Evolutionary conservation across 139 green algal genomes (phyloP).

Genomic region (Chlamydomonas applanata): DNA sequence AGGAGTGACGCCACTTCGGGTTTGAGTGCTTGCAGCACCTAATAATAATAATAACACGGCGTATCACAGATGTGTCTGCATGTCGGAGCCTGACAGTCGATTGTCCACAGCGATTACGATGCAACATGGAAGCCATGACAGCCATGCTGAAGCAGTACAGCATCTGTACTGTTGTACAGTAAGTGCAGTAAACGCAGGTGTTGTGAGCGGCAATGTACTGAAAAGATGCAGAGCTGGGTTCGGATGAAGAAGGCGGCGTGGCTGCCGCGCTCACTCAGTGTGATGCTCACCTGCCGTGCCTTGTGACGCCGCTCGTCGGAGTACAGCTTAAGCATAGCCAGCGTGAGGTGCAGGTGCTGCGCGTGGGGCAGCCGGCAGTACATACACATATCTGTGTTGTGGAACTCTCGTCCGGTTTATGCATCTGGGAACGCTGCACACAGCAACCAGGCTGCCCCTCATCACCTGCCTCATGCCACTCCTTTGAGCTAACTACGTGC

Average conservation of each 20-base stretch:
- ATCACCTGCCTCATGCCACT: too few relatives aligned
- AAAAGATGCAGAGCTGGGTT: neutral
- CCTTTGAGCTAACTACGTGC: too few relatives aligned
- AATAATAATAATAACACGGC: too few relatives aligned
- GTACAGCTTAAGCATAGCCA: constrained; percentile 61
- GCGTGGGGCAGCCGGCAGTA: too few relatives aligned
- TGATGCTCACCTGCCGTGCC: constrained; percentile 24
- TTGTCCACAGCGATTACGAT: too few relatives aligned
- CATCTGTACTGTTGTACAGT: neutral
- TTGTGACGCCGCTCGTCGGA: constrained; percentile 38
- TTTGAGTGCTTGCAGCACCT: neutral
- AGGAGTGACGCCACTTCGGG: constrained; percentile 31
- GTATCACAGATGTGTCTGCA: too few relatives aligned
- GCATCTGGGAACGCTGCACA: too few relatives aligned
- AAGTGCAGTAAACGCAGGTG: neutral
- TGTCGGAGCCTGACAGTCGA: too few relatives aligned
- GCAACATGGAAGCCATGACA: too few relatives aligned
- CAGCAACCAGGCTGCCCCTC: too few relatives aligned
- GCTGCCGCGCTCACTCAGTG: neutral
- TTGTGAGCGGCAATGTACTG: neutral
- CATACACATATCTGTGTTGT: too few relatives aligned
- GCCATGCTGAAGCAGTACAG: neutral
- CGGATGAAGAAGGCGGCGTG: neutral
- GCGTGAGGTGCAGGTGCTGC: constrained; percentile 45
- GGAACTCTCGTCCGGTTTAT: too few relatives aligned